Evolutionary conservation across 495 filamentous ascomycete species (phyloP), one percentile per base, ranked within the genome.

Genomic region (Clohesyomyces aquaticus): DNA sequence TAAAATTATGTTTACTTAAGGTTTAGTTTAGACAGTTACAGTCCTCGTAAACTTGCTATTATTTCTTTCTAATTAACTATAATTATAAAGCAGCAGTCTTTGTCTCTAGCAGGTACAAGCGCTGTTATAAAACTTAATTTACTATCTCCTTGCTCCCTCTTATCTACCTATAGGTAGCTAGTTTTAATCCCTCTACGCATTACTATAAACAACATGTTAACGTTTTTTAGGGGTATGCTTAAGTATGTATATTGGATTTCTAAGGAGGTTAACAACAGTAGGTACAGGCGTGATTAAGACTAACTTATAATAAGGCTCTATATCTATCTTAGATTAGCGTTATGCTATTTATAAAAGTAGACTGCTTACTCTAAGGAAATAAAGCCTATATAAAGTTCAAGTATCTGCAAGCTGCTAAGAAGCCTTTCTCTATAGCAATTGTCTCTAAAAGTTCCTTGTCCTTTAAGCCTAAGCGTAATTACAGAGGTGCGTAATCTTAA

Each of bases 21-120:
- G 10, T 48, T 48, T 11, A 48, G 45, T 48, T 19, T 48, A 21
- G 45, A 11, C 11, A 48, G 45, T 48, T 48, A 21, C 6, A 48
- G 45, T 21, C 19, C 8, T 11, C 45, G 45, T 19, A 48, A 19
- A 19, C 45, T 19, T 19, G 11, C 45, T 21, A 48, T 48, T 21
- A 48, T 48, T 8, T 12, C 45, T 48, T 48, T 21, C 8, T 21
- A 21, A 48, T 19, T 19, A 21, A 48, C 21, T 48, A 21, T 48
- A 48, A 48, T 48, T 22, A 21, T 48, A 19, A 48, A 48, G 45
- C 19, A 48, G 45, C 19, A 48, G 45, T 48, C 45, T 48, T 48
- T 48, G 21, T 48, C 19, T 11, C 45, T 21, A 48, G 45, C 21
- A 21, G 45, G 45, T 48, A 48, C 21, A 9, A 48, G 18, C 45